phyloP scores from a whole-genome alignment of 2,329 filamentous ascomycete genomes.

The Diaporthe citrichinensis region DNA sequence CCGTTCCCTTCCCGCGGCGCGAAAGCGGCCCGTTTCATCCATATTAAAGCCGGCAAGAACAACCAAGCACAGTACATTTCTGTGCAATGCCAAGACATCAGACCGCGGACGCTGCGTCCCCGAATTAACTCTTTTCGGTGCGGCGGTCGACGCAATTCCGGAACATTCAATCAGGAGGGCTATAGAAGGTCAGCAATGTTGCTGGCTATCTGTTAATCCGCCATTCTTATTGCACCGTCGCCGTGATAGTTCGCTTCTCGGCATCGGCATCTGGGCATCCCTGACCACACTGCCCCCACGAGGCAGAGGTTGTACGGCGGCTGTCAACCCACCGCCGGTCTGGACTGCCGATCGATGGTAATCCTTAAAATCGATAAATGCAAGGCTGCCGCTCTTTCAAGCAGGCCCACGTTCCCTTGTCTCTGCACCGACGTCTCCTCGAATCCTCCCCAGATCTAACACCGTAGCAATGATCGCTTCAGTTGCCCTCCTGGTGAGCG shows the following conservation, averaged over 20 bases:
- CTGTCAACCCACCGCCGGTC: neutral
- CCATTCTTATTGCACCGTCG: neutral
- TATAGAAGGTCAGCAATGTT: neutral
- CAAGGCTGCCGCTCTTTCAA: neutral
- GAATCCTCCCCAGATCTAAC: neutral
- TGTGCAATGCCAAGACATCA: constrained; percentile 9
- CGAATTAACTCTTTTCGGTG: constrained; percentile 17
- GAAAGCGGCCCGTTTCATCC: constrained; percentile 5
- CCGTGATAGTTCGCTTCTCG: neutral
- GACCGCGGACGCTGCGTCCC: constrained; percentile 18
- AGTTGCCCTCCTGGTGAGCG: constrained; percentile 10
- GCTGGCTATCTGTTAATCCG: neutral
- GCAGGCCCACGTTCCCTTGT: rapidly evolving
- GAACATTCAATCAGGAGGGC: neutral
- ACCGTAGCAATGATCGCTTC: constrained; percentile 10
- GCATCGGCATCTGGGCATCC: neutral
- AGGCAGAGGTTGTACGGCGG: neutral
- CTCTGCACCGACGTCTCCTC: neutral
- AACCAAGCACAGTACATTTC: neutral
- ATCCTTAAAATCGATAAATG: neutral
- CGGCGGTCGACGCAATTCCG: constrained; percentile 24
- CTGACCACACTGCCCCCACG: neutral
- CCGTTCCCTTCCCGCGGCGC: neutral
- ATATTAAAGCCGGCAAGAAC: neutral
- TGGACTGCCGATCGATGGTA: neutral